Evolutionary conservation across 106 monocot species (phyloP), one percentile per base, ranked within the genome.

Genomic region (Acorus calamus): DNA sequence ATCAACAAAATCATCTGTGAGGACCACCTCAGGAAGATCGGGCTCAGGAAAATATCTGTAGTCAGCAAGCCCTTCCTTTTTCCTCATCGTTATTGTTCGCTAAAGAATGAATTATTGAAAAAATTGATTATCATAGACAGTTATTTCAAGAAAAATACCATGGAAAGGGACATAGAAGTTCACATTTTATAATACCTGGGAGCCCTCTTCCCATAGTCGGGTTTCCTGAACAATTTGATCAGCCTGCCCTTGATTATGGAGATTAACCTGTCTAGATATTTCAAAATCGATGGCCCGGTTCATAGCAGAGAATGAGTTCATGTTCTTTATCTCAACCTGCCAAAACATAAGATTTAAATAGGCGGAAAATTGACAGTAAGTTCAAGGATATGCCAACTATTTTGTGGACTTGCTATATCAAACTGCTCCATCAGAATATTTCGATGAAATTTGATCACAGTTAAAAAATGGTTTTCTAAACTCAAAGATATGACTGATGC

Each of bases 261-360:
- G 90, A 71, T 74, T 72, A 64, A 83, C 66, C 71, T 96, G 94
- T 58, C 94, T 81, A 41, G 78, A 82, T 8, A 96, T 87, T 76
- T 96, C 94, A 66, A 75, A 96, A 73, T 96, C 94, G 42, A 96
- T 96, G 56, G 90, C 94, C 65, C 84, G 78, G 64, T 68, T 96
- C 84, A 96, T 96, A 56, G 90, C 84, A 71, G 87, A 90, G 79
- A 96, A 96, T 57, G 94, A 96, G 71, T 96, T 96, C 90, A 96
- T 87, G 66, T 96, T 96, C 83, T 96, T 96, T 78, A 96, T 83
- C 65, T 96, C 94, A 63, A 96, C 94, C 94, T 96, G 82, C 44
- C 61, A 64, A 73, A 59, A 48, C 46, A 69, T 8, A n/a, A 43
- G 28, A 28, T 28, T 28, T 28, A 28, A 28, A 28, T 28, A 28